A percentile compares a stretch with the other conserved stretches of the same genome.
Evolutionary conservation across 352 stramenopile species (phyloP).

Genomic region (Thraustochytrium sp.): DNA sequence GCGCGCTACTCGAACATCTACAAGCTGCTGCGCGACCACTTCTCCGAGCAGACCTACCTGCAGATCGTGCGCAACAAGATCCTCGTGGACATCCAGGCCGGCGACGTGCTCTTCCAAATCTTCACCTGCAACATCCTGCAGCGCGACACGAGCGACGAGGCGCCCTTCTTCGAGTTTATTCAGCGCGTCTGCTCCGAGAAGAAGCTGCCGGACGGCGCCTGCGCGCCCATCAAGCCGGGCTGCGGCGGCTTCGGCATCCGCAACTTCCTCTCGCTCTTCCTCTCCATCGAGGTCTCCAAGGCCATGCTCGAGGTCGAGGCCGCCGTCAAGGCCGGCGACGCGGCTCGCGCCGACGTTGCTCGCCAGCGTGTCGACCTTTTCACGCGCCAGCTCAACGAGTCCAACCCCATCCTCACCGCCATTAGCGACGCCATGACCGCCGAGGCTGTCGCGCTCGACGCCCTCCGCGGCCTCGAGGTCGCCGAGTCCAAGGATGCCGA

Average conservation of each 20-base stretch:
- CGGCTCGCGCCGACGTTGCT: conserved; percentile 46
- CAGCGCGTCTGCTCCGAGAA: conserved; percentile 62
- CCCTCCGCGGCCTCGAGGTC: background rate
- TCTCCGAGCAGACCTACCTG: conserved; percentile 61
- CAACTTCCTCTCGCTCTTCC: conserved; percentile 62
- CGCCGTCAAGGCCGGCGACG: conserved; percentile 47
- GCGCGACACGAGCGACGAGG: conserved; percentile 56
- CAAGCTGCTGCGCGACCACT: conserved; percentile 58
- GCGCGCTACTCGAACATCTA: conserved; percentile 64
- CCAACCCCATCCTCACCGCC: conserved; percentile 63
- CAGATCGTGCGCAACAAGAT: conserved; percentile 63
- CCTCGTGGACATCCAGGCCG: conserved; percentile 63
- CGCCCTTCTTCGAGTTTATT: conserved; percentile 72
- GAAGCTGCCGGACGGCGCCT: conserved; percentile 54
- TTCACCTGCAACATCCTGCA: conserved; percentile 68
- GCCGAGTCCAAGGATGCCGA: background rate
- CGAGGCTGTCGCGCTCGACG: conserved; percentile 52
- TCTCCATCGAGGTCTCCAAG: conserved; percentile 67
- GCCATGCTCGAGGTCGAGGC: conserved; percentile 58
- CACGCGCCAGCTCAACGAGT: conserved; percentile 64
- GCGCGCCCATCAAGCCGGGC: conserved; percentile 46
- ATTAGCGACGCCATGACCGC: conserved; percentile 66
- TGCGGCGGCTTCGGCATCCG: conserved; percentile 51
- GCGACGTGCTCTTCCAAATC: conserved; percentile 68
- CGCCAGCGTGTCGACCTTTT: conserved; percentile 57